Evolutionary conservation across 495 filamentous ascomycete genomes (phyloP), one percentile per base, ranked within the genome.

Genomic region (Penicillium waksmanii): DNA sequence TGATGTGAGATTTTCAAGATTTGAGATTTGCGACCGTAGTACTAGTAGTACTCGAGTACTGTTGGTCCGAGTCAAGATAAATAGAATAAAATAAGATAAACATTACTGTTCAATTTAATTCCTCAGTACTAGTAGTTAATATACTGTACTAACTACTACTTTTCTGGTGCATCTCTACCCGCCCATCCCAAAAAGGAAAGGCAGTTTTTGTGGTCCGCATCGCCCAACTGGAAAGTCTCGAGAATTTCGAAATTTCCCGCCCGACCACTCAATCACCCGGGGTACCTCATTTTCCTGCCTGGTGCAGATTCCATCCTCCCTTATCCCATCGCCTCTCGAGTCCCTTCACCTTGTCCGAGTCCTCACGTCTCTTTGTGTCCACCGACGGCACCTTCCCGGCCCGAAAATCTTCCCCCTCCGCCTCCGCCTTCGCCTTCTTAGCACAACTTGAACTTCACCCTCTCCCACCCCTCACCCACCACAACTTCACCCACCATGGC

Each of bases 131-230:
- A 23, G 23, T 23, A 2, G 23, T 23, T 23, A 23, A 0, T 23
- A 2, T 23, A 23, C 23, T 23, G 23, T 23, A 23, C 1, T 23
- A n/a, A n/a, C 27, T 31, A 31, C 27, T 9, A 27, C 27, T 8
- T 1, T 8, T n/a, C n/a, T n/a, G n/a, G 5, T 7, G 27, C 1
- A 8, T 5, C 27, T 31, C 5, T 23, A 23, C 23, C 27, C 27
- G 27, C 27, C 8, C 2, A 1, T 65, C 74, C 71, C 67, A 75
- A 78, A 73, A 35, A 62, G 75, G 75, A 63, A 78, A 78, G 57
- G 74, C 64, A 67, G 61, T 66, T 67, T 58, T 66, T 66, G 64
- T 55, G 65, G 61, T 58, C 66, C 55, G 64, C 63, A 42, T 9
- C 1, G 47, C 44, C 64, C 66, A 70, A 68, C 66, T 72, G 70